Base-by-base conservation (phyloP, 371 early-diverging fungal genomes). In the Rhizopus sp. region DNA sequence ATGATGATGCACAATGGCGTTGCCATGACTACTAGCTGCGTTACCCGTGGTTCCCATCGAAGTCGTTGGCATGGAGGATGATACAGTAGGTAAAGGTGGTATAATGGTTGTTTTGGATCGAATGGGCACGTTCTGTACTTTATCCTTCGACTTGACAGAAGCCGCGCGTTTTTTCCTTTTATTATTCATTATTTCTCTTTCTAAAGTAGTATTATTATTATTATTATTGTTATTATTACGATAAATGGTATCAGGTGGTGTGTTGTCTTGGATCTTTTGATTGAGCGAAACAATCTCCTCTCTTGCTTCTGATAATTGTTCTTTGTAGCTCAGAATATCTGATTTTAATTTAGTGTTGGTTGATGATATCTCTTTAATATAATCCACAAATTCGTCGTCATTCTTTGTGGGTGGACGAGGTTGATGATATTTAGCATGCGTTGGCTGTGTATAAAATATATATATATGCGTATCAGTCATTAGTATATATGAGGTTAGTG, bases 291-390 rank as follows among this genome's bases (percentile, higher is more conserved):
- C 53, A 5, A 73, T 57, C 50, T 76, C 77, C 9, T 52, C 60
- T 32, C 64, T 56, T 30, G 77, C 57, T 46, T 76, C 73, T 9
- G 73, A 70, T 5, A 78, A 46, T 39, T 67, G 61, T 5, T 75
- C 74, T 51, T 66, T 69, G 23, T 64, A 72, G 45, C 61, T 65
- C 29, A 73, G 39, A 3, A 75, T 50, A 17, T 76, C 79, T 4
- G 57, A 63, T 54, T 72, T 79, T 17, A 73, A 44, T 38, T 74
- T 75, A 29, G 60, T 63, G 35, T 76, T 79, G 13, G 76, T 66
- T 7, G 62, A 61, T n/a, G 74, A 73, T 2, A 79, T 53, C 33
- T 79, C 76, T 37, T 76, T 75, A n/a, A 79, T 79, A 10, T 73
- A 49, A n/a, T 41, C 13, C 31, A 60, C 57, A 32, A 66, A 51